These are phyloP conservation scores for Raddia distichophylla DNA, from an alignment of 176 grass and related monocot genomes.

Conservation along the genomic window DNA sequence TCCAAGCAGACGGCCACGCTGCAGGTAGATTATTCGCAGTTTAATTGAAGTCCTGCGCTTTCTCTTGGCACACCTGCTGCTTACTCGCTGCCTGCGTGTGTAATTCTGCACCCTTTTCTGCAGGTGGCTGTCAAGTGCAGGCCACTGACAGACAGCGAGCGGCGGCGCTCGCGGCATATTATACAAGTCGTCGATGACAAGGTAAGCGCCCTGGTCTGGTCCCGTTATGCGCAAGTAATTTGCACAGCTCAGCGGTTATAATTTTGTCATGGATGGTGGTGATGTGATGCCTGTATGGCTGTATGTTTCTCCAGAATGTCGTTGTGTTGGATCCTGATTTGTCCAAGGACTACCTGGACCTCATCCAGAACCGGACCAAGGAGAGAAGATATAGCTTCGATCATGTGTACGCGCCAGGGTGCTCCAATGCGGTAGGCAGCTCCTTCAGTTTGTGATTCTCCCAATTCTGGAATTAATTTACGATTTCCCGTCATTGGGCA, in stretches of 20 bases:
- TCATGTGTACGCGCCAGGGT: conserved; percentile 82
- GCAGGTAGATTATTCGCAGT: conserved; percentile 50
- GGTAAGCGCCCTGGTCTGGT: conserved; percentile 41
- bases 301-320: conserved; percentile 57
- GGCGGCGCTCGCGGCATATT: conserved; percentile 72
- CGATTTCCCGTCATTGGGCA: neutral
- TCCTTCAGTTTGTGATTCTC: neutral
- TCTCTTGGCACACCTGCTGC: neutral
- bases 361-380: conserved; percentile 95
- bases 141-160: conserved; percentile 78
- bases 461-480: conserved; percentile 20
- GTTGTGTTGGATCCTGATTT: conserved; percentile 95
- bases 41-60: neutral
- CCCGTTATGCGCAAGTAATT: neutral
- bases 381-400: conserved; percentile 94
- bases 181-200: conserved; percentile 96
- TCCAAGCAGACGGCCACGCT: conserved; percentile 89
- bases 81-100: neutral
- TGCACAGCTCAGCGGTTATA: neutral
- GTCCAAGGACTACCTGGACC: conserved; percentile 94
- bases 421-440: conserved; percentile 75
- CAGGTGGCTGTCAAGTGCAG: conserved; percentile 97
- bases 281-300: conserved; percentile 24
- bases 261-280: conserved; percentile 31
- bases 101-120: neutral